phyloP scores from a whole-genome alignment of 2,329 filamentous ascomycete species.

The Dothiorella sarmentorum region DNA sequence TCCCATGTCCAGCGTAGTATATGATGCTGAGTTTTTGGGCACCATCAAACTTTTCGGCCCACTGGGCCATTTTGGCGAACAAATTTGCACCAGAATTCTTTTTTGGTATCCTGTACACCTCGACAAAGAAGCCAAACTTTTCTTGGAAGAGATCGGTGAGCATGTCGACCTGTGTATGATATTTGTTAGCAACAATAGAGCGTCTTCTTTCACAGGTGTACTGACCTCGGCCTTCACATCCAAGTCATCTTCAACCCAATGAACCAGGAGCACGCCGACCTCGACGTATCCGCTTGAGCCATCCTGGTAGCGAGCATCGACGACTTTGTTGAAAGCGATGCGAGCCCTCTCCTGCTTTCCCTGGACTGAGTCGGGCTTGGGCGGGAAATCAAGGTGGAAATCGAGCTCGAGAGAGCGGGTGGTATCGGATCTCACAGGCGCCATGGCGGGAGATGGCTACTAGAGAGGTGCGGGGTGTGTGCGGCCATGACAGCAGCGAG shows the following conservation, averaged over 20 bases:
- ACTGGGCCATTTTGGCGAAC: slow-evolving; percentile 10
- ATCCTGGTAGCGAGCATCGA: neutral
- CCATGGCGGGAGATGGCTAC: neutral
- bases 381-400: neutral
- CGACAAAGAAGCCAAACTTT: slow-evolving; percentile 19
- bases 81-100: neutral
- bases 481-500: neutral
- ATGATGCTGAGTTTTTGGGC: slow-evolving; percentile 22
- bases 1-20: slow-evolving; percentile 23
- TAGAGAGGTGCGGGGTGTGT: neutral
- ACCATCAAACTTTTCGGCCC: slow-evolving; percentile 18
- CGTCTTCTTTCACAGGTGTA: no score
- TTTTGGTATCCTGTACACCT: slow-evolving; percentile 21
- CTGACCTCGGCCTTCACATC: slow-evolving; percentile 19
- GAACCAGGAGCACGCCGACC: slow-evolving; percentile 21
- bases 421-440: neutral
- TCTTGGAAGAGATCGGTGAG: slow-evolving; percentile 18
- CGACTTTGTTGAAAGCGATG: neutral
- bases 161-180: slow-evolving; percentile 11
- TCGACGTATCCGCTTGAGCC: slow-evolving; percentile 18
- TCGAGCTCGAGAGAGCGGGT: neutral
- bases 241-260: slow-evolving; percentile 21
- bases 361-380: neutral
- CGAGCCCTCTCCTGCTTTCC: neutral
- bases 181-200: no score